Conservation (phyloP, 2,329 filamentous ascomycete genomes). For the Aspergillus chevalieri region DNA sequence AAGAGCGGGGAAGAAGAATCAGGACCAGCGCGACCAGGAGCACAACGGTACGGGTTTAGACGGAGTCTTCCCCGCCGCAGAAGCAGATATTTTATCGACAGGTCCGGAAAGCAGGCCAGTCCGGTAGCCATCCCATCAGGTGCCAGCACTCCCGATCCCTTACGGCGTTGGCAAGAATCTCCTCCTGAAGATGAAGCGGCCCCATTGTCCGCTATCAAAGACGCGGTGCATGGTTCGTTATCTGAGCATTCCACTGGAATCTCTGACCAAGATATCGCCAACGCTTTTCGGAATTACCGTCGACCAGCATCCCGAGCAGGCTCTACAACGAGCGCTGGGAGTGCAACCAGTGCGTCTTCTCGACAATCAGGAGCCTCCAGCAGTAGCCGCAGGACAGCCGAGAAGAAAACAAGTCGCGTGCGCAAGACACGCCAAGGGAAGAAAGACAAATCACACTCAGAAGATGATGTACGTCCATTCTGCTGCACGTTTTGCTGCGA, state of each 20-base stretch:
- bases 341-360: neutral
- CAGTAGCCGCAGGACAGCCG: neutral
- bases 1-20: too few species aligned
- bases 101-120: neutral
- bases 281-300: neutral
- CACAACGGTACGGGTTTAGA: neutral
- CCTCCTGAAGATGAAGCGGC: neutral
- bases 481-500: constrained; percentile 11
- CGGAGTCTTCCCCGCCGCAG: neutral
- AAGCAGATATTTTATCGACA: neutral
- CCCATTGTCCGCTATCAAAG: neutral
- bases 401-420: neutral
- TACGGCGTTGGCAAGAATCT: neutral
- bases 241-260: neutral
- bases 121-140: neutral
- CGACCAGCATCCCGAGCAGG: neutral
- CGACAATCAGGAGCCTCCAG: neutral
- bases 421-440: neutral
- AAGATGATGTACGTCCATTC: neutral
- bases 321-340: neutral
- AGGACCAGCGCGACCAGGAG: too few species aligned
- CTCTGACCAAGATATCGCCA: neutral
- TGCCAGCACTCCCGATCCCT: neutral
- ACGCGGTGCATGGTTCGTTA: neutral
- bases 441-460: neutral